Conservation (phyloP, 108 stramenopile species). For the Cylindrotheca fusiformis region DNA sequence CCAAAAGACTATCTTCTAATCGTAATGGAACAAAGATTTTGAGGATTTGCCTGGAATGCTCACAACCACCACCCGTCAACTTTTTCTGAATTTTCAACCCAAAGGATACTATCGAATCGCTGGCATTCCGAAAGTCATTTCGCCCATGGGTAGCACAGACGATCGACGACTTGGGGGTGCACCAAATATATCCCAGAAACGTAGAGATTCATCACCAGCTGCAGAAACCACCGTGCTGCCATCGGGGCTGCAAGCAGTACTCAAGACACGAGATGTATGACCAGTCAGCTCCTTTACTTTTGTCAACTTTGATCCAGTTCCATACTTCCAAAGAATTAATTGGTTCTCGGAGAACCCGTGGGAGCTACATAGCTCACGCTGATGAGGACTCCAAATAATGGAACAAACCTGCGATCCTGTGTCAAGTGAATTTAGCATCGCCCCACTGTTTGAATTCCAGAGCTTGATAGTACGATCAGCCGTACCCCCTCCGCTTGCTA, state of each 20-base stretch:
- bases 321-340: constrained; percentile 97
- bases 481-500: constrained; percentile 98
- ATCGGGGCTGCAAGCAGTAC: constrained; percentile 94
- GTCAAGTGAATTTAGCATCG: constrained; percentile 93
- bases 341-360: constrained; percentile 98
- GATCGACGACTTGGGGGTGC: constrained; percentile 50
- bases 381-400: constrained; percentile 90
- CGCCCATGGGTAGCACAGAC: constrained; percentile 25
- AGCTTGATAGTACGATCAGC: constrained; percentile 99
- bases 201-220: constrained; percentile 97
- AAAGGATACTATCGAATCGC: constrained; percentile 23
- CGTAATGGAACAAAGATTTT: no score
- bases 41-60: no score
- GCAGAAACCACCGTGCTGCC: constrained; percentile 94
- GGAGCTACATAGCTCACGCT: constrained; percentile 93
- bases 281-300: constrained; percentile 95
- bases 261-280: constrained; percentile 92
- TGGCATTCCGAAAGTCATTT: constrained; percentile 41
- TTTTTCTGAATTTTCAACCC: no score
- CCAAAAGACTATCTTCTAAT: no score
- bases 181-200: constrained; percentile 98
- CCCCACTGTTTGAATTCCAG: constrained; percentile 94
- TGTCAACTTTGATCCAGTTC: constrained; percentile 80
- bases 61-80: no score
- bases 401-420: constrained; percentile 98